A percentile compares a stretch with the other conserved stretches of the same genome.
These are phyloP conservation scores for Adiantum capillusveneris DNA, from an alignment of 75 land plant species.

Conservation along the genomic window DNA sequence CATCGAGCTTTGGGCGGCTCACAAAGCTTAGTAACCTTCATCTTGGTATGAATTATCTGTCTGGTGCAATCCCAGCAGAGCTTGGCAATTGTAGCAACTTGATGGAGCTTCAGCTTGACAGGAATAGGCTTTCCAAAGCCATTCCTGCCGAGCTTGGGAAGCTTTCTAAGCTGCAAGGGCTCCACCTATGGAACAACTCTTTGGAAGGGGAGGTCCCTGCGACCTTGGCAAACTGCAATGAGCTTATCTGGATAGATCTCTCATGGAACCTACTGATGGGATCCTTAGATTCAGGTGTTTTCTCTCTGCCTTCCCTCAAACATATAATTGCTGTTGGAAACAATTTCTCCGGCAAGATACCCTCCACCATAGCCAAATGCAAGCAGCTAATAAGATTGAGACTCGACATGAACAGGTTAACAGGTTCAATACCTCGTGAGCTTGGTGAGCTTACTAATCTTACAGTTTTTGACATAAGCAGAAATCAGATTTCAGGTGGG, in stretches of 20 bases:
- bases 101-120: constrained; percentile 1
- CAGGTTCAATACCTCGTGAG: no score
- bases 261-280: no score
- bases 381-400: no score
- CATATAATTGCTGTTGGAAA: no score
- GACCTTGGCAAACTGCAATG: constrained; percentile 8
- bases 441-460: constrained; percentile 8
- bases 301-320: no score
- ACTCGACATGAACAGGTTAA: no score
- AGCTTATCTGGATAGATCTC: constrained; percentile 2
- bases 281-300: no score
- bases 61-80: constrained; percentile 12
- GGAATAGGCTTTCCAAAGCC: constrained; percentile 15
- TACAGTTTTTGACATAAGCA: constrained; percentile 31
- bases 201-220: constrained; percentile 17
- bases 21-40: neutral
- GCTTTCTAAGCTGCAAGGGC: neutral
- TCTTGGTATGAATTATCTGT: constrained; percentile 7
- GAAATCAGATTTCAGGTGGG: constrained; percentile 29
- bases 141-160: constrained; percentile 20
- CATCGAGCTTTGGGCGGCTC: no score
- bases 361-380: no score
- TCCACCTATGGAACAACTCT: constrained; percentile 15
- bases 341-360: no score
- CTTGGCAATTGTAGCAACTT: constrained; percentile 9